Evolutionary conservation across 352 stramenopile species (phyloP), one percentile per base, ranked within the genome.

Genomic region (Phytophthora megakarya): DNA sequence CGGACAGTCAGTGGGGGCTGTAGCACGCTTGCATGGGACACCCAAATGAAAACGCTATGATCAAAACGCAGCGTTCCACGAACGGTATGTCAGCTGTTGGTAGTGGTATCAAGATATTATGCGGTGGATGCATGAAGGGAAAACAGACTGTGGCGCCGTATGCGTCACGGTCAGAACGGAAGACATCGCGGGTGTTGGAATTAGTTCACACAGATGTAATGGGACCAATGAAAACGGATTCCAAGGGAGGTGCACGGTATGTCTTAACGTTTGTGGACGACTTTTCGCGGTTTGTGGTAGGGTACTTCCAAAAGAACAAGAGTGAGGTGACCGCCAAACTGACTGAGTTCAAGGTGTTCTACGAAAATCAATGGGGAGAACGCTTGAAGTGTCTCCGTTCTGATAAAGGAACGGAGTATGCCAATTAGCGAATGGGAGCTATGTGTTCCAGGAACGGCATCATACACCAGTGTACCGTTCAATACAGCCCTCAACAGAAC

Each of bases 371-470:
- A 42, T 67, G 45, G n/a, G 50, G 58, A 39, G 25, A 35, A n/a
- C 58, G 43, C 0, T 39, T 76, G 10, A 43, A 32, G 23, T 47
- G 28, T 81, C 4, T 40, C n/a, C 26, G 73, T 0, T 67, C 73
- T 0, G 70, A 79, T 43, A 78, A 75, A 10, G 73, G 67, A 16
- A 58, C 57, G 8, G 67, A 81, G 51, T 62, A 65, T 25, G 46
- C 58, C 2, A 68, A 67, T 33, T 66, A 74, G 19, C 32, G 26
- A 10, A 4, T 32, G 26, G 26, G 5, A 5, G 26, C 26, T 10
- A 5, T 32, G 26, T 32, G 26, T 32, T 10, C 5, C 9, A 5
- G 26, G 26, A 32, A 32, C 26, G 26, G 26, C n/a, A n/a, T n/a
- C n/a, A n/a, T 32, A 32, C 26, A 9, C 26, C 26, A 32, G n/a